These are phyloP conservation scores for Fusarium staphyleae DNA, from an alignment of 2,329 filamentous ascomycete species.

Conservation along the genomic window DNA sequence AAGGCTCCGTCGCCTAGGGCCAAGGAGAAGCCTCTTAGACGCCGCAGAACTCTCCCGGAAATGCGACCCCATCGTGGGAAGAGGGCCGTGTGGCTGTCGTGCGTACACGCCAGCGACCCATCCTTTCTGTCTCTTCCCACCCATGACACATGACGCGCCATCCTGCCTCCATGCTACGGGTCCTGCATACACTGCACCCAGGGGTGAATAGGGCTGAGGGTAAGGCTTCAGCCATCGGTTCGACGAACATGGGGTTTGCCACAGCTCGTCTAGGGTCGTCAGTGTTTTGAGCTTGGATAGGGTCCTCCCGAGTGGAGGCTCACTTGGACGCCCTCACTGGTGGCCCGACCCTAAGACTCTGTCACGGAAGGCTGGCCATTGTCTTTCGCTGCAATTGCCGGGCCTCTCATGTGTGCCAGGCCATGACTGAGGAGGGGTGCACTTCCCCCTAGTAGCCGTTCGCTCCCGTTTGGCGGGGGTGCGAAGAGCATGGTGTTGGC, in stretches of 20 bases:
- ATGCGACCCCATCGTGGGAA: conserved; percentile 20
- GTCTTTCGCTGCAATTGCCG: conserved; percentile 27
- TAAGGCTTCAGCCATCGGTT: conserved; percentile 37
- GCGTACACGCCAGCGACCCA: not conserved
- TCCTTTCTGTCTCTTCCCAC: not conserved
- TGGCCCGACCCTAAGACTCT: conserved; percentile 18
- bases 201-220: conserved; percentile 40
- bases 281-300: conserved; percentile 36
- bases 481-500: conserved; percentile 14
- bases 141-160: conserved; percentile 36
- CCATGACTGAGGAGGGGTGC: conserved; percentile 12
- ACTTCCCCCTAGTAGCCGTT: conserved; percentile 37
- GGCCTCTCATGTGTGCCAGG: conserved; percentile 28
- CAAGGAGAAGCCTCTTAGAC: conserved; percentile 27
- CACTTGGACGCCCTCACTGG: conserved; percentile 27
- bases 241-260: conserved; percentile 32
- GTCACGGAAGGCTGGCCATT: conserved; percentile 30
- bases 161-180: conserved; percentile 8
- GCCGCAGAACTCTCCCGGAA: conserved; percentile 27
- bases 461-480: conserved; percentile 37
- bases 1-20: not conserved
- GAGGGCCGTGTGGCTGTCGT: conserved; percentile 19
- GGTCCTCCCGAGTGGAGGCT: conserved; percentile 38
- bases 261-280: conserved; percentile 40
- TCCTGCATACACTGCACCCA: conserved; percentile 33